Evolutionary conservation across 257 asterid species (phyloP).

Genomic region (Plectranthus barbatus): DNA sequence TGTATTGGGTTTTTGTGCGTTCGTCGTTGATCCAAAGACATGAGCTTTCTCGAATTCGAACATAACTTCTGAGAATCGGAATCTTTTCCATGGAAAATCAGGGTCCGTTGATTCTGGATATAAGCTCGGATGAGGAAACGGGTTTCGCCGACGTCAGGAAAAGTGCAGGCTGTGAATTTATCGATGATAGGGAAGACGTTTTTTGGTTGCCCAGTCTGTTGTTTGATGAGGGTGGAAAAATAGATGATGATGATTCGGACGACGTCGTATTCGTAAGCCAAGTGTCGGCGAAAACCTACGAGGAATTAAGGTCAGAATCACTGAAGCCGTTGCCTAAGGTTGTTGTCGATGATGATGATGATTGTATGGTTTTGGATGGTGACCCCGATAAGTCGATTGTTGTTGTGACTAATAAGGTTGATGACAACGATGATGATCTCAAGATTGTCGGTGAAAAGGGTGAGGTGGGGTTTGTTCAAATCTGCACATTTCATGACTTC

Average conservation of each 20-base stretch:
- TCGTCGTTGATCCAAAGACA: not conserved
- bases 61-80: slow-evolving; percentile 5
- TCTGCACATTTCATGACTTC: not conserved
- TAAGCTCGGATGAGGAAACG: slow-evolving; percentile 76
- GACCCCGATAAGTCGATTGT: slow-evolving; percentile 49
- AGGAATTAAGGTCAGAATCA: slow-evolving; percentile 14
- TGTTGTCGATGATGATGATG: slow-evolving; percentile 50
- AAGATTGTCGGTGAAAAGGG: slow-evolving; percentile 74
- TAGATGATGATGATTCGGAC: slow-evolving; percentile 37
- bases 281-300: slow-evolving; percentile 19
- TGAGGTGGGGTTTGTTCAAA: slow-evolving; percentile 35
- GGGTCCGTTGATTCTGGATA: slow-evolving; percentile 33
- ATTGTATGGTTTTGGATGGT: slow-evolving; percentile 69
- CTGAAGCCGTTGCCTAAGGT: slow-evolving; percentile 9
- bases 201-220: slow-evolving; percentile 53
- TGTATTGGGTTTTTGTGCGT: not conserved
- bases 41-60: slow-evolving; percentile 1
- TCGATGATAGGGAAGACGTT: slow-evolving; percentile 36
- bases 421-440: slow-evolving; percentile 41
- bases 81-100: slow-evolving; percentile 37
- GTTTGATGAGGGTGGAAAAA: slow-evolving; percentile 30
- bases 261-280: slow-evolving; percentile 49
- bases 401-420: slow-evolving; percentile 16
- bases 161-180: slow-evolving; percentile 12
- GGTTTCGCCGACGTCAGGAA: slow-evolving; percentile 23